Evolutionary conservation across 768 basidiomycete species (phyloP), one percentile per base, ranked within the genome.

Genomic region (Collybia sp.): DNA sequence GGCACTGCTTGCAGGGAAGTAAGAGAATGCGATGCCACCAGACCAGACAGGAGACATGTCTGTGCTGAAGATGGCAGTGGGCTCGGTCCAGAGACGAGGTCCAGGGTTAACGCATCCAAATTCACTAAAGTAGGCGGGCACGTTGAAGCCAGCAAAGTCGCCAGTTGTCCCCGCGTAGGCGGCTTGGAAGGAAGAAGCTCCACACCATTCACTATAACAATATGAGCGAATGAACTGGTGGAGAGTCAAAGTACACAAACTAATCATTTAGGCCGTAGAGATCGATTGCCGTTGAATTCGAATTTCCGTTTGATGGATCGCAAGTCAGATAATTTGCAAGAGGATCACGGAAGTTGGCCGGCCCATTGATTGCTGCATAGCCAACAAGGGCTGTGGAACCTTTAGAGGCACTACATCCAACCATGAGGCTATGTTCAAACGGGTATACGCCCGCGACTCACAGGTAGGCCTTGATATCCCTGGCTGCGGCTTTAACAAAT

Each of bases 91-190:
- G 30, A 82, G 67, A 56, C 87, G 80, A 41, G 88, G 72, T 15
- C 69, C 66, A 17, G 59, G 62, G 6, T 69, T 72, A 58, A 83
- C 79, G 61, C 87, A 89, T 46, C 91, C 88, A 45, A 77, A 95
- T 74, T 92, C 90, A 59, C 88, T 87, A 69, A 95, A 90, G 72
- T 95, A 94, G 8, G 91, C 89, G 1, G 80, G 80, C 19, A 94
- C 77, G 47, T 88, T 88, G 63, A 81, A 85, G 49, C 71, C 63
- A 16, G 77, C 71, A 56, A 77, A 90, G 15, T 77, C 72, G 30
- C 59, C 64, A 15, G 80, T 77, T 40, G 73, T 75, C 30, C 53
- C 62, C 40, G 78, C 72, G 63, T 88, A 92, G 4, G 79, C 70
- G 8, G 61, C 61, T 44, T 76, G 56, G 59, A 81, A 80, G 9